Evolutionary conservation across 176 grass and related monocot species (phyloP).

Genomic region (Cocos nucifera): DNA sequence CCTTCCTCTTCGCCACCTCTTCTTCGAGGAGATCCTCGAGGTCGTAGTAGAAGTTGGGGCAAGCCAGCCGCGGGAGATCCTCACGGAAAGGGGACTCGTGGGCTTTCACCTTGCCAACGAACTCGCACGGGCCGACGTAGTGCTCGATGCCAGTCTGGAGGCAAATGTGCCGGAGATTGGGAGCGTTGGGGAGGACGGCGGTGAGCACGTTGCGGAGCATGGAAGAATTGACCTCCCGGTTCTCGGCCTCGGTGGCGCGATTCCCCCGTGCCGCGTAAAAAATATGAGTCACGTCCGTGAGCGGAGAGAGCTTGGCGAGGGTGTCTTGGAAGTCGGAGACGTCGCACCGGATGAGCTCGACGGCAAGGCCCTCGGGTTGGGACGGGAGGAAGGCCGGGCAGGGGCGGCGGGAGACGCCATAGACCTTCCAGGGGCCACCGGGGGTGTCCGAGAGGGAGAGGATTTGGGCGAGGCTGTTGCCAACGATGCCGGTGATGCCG

Average conservation of each 20-base stretch:
- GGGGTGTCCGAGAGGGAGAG: slow-evolving; percentile 13
- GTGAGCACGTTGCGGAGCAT: slow-evolving; percentile 53
- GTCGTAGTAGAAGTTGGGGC: slow-evolving; percentile 55
- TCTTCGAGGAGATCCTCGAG: slow-evolving; percentile 41
- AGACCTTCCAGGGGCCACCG: slow-evolving; percentile 61
- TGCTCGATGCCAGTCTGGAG: slow-evolving; percentile 63
- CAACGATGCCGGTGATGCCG: slow-evolving; percentile 11
- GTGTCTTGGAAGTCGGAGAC: slow-evolving; percentile 38
- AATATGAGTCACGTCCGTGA: slow-evolving; percentile 51
- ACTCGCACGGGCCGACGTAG: slow-evolving; percentile 44
- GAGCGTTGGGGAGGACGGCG: slow-evolving; percentile 33
- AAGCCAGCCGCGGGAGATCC: slow-evolving; percentile 33
- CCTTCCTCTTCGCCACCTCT: slow-evolving; percentile 26
- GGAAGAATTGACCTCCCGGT: background rate
- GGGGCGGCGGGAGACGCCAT: slow-evolving; percentile 25
- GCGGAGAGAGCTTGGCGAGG: slow-evolving; percentile 27
- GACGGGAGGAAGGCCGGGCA: slow-evolving; percentile 23
- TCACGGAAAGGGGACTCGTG: slow-evolving; percentile 48
- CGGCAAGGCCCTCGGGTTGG: background rate
- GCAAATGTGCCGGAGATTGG: slow-evolving; percentile 51
- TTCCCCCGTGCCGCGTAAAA: slow-evolving; percentile 38
- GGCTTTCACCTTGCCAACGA: background rate
- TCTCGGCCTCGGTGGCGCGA: slow-evolving; percentile 27
- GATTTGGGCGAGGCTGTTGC: slow-evolving; percentile 9
- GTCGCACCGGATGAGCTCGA: slow-evolving; percentile 42